Evolutionary conservation across 2,329 filamentous ascomycete species (phyloP).

Genomic region (Kalmusia sp.): DNA sequence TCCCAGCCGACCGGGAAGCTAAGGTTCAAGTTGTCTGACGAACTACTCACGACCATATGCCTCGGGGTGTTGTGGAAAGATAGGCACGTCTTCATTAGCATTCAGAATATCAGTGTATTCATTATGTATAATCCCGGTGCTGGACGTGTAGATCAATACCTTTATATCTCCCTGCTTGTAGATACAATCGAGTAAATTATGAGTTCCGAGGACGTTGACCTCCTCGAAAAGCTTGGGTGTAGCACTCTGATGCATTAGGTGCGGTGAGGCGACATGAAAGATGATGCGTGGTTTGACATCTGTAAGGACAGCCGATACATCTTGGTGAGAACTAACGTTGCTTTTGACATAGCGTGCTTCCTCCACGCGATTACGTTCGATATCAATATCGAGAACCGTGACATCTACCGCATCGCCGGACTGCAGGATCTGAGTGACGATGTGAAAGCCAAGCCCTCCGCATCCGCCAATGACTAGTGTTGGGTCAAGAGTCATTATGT

Average conservation of each 20-base stretch:
- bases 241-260: neutral
- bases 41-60: slow-evolving; percentile 14
- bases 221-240: slow-evolving; percentile 41
- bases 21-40: neutral
- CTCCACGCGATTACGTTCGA: slow-evolving; percentile 1
- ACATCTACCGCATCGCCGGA: slow-evolving; percentile 1
- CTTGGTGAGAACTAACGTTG: slow-evolving; percentile 6
- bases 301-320: neutral
- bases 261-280: slow-evolving; percentile 9
- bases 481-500: too few species aligned
- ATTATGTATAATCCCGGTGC: slow-evolving; percentile 20
- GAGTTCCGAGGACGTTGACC: slow-evolving; percentile 56
- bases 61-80: slow-evolving; percentile 14
- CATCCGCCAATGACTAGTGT: slow-evolving; percentile 23
- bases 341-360: slow-evolving; percentile 11
- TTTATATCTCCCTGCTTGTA: slow-evolving; percentile 45
- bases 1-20: neutral
- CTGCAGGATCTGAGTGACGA: slow-evolving; percentile 20
- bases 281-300: slow-evolving; percentile 4
- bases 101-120: slow-evolving; percentile 12
- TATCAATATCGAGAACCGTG: slow-evolving; percentile 8
- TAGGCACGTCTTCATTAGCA: slow-evolving; percentile 14
- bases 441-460: slow-evolving; percentile 19
- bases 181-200: slow-evolving; percentile 34
- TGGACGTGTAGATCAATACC: slow-evolving; percentile 53